phyloP scores from a whole-genome alignment of 2,329 filamentous ascomycete genomes.

The Diplodia corticola region DNA sequence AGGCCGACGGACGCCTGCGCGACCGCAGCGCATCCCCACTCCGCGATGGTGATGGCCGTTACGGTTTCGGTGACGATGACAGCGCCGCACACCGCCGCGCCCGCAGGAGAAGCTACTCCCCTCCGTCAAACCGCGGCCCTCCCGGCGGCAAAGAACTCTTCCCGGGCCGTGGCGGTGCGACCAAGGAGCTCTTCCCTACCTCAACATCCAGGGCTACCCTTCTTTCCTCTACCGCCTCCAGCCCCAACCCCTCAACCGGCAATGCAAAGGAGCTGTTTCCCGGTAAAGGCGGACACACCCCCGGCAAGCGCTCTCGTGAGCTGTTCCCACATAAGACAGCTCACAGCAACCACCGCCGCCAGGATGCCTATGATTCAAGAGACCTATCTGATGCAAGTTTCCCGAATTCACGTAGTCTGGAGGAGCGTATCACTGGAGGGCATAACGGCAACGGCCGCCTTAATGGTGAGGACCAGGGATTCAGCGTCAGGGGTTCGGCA shows the following conservation, averaged over 20 bases:
- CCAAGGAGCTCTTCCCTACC: slow-evolving; percentile 60
- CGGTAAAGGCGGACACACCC: slow-evolving; percentile 26
- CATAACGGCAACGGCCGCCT: slow-evolving; percentile 2
- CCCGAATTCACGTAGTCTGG: slow-evolving; percentile 11
- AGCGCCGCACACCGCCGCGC: slow-evolving; percentile 47
- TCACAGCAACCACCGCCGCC: slow-evolving; percentile 46
- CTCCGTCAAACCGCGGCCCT: slow-evolving; percentile 31
- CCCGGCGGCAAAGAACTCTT: slow-evolving; percentile 46
- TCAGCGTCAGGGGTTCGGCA: slow-evolving; percentile 24
- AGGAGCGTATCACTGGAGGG: slow-evolving; percentile 23
- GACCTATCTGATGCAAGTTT: slow-evolving; percentile 28
- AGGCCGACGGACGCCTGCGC: slow-evolving; percentile 50
- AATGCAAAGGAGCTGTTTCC: slow-evolving; percentile 25
- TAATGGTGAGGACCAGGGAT: slow-evolving; percentile 18
- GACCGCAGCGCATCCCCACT: slow-evolving; percentile 59
- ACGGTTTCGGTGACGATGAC: slow-evolving; percentile 50
- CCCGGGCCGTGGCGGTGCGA: slow-evolving; percentile 45
- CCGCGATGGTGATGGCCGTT: slow-evolving; percentile 50
- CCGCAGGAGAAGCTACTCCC: slow-evolving; percentile 46
- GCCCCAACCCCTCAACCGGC: slow-evolving; percentile 17
- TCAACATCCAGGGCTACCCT: slow-evolving; percentile 25
- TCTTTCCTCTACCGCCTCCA: slow-evolving; percentile 20
- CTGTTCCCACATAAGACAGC: slow-evolving; percentile 41
- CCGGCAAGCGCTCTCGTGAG: slow-evolving; percentile 28
- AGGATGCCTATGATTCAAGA: slow-evolving; percentile 42